A percentile compares a stretch with the other conserved stretches of the same genome.
phyloP scores from a whole-genome alignment of 257 asterid species.

The Lithospermum erythrorhizon region DNA sequence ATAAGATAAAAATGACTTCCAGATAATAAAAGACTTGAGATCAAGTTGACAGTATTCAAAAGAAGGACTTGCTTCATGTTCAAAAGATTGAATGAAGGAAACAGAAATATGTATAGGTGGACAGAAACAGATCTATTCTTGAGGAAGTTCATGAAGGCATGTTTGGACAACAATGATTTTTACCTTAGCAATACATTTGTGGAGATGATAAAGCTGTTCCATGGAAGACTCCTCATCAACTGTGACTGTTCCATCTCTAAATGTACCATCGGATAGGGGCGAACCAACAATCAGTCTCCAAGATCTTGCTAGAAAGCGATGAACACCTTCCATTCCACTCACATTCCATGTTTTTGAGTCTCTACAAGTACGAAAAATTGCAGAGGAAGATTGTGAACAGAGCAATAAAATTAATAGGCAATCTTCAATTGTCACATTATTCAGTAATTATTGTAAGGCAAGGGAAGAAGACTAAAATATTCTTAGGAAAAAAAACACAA shows the following conservation, averaged over 20 bases:
- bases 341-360: slow-evolving; percentile 97
- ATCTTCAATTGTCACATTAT: neutral
- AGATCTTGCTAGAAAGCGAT: slow-evolving; percentile 81
- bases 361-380: slow-evolving; percentile 27
- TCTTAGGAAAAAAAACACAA: neutral
- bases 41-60: neutral
- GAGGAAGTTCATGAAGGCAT: neutral
- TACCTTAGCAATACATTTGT: slow-evolving; percentile 83
- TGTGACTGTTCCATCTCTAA: slow-evolving; percentile 48
- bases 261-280: slow-evolving; percentile 60
- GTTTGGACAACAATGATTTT: neutral
- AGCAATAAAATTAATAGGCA: neutral
- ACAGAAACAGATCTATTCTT: too few species aligned
- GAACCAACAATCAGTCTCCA: slow-evolving; percentile 88
- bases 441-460: neutral
- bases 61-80: neutral
- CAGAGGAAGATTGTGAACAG: neutral
- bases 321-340: slow-evolving; percentile 96
- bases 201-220: slow-evolving; percentile 74
- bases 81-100: too few species aligned
- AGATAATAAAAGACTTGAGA: neutral
- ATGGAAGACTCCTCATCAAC: slow-evolving; percentile 56
- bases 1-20: neutral
- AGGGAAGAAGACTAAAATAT: neutral
- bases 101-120: too few species aligned